phyloP scores from a whole-genome alignment of 108 stramenopile genomes.

The Hondaea fermentalgiana region DNA sequence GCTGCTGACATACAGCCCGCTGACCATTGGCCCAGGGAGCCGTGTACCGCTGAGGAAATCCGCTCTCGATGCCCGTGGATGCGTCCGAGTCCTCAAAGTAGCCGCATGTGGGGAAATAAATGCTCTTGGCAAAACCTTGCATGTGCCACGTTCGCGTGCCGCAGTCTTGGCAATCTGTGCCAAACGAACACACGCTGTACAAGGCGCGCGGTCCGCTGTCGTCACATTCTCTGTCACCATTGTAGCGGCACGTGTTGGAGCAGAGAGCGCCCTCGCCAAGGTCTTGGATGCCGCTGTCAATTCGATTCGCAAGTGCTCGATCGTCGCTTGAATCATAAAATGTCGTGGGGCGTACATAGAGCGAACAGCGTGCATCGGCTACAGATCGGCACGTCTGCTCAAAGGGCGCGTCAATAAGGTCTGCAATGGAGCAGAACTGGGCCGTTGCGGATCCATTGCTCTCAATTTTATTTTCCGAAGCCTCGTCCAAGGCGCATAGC shows the following conservation, averaged over 20 bases:
- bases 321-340: not conserved
- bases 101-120: not conserved
- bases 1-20: not conserved
- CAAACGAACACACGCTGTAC: not conserved
- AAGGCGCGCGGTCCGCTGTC: not conserved
- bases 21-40: not conserved
- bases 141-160: not conserved
- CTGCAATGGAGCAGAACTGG: not conserved
- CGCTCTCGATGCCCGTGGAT: not conserved
- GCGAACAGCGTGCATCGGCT: not conserved
- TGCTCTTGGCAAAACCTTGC: not conserved
- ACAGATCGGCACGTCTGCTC: not conserved
- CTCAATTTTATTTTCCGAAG: too few relatives aligned
- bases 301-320: not conserved
- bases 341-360: not conserved
- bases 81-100: not conserved
- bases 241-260: not conserved
- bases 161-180: not conserved
- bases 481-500: not conserved
- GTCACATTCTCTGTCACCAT: not conserved
- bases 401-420: not conserved
- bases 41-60: not conserved
- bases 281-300: not conserved
- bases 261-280: not conserved
- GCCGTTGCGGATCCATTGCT: not conserved